Evolutionary conservation across 2,329 filamentous ascomycete species (phyloP), one percentile per base, ranked within the genome.

Genomic region (Clonostachys byssicola): DNA sequence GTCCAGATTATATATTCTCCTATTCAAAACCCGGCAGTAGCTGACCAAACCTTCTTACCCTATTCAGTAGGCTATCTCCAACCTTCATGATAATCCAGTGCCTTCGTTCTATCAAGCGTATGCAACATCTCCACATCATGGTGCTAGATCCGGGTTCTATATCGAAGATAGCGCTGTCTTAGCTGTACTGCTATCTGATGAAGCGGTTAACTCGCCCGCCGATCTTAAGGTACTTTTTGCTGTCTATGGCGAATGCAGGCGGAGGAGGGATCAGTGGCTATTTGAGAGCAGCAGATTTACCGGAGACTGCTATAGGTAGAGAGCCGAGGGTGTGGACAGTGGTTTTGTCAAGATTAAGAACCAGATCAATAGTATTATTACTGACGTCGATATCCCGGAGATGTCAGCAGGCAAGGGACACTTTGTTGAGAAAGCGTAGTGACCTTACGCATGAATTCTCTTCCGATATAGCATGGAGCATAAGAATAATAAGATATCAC

Each of bases 91-190:
- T n/a, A 55, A 70, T 40, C 71, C 70, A 1, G 60, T 74, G 1
- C 65, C 66, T 2, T 56, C 57, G 12, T 78, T 71, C 40, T 67
- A 65, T 53, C 65, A 66, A 23, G 83, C 82, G 0, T 82, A 86
- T 56, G 80, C 80, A 0, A 77, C 77, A 38, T 78, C 80, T 1
- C 82, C 82, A 0, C 75, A 80, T 38, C 76, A 81, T 39, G 81
- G 80, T 0, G 73, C 80, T 2, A 81, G 81, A 3, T 74, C 77
- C 0, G 78, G 77, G 2, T 73, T 83, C 55, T 78, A 74, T 2
- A 75, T 85, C 48, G 77, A 81, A 52, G 78, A 81, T 49, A 66
- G 63, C 2, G 64, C 65, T 14, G 61, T 73, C 4, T 55, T 74
- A 2, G 67, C 71, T 0, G 65, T 70, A 4, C 56, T 83, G 1